Percentiles rank a stretch among this genome's conserved stretches.
These are phyloP conservation scores for Boletus sp. DNA, from an alignment of 768 basidiomycete species.

Conservation along the genomic window DNA sequence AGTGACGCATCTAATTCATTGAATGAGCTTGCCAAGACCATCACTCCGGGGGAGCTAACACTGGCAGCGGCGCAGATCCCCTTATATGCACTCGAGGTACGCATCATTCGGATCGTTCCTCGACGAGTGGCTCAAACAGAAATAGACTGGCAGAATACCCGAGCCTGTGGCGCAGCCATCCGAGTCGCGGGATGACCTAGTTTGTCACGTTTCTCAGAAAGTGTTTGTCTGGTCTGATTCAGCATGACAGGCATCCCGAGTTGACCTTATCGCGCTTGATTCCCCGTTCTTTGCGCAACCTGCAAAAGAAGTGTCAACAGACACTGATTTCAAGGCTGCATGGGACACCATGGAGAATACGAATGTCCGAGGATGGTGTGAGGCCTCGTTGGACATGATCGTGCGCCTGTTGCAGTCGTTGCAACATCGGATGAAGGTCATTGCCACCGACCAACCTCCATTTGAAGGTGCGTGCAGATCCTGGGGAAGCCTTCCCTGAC, in stretches of 20 bases:
- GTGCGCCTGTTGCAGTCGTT: slow-evolving; percentile 53
- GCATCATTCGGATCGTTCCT: not conserved
- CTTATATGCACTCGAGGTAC: slow-evolving; percentile 19
- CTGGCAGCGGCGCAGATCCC: slow-evolving; percentile 23
- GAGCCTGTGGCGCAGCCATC: not conserved
- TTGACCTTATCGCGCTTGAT: slow-evolving; percentile 74
- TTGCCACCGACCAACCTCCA: slow-evolving; percentile 53
- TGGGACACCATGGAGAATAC: slow-evolving; percentile 55
- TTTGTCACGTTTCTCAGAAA: slow-evolving; percentile 10
- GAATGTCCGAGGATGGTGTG: slow-evolving; percentile 68
- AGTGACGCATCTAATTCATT: slow-evolving; percentile 24
- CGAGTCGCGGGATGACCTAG: slow-evolving; percentile 21
- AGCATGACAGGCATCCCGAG: slow-evolving; percentile 31
- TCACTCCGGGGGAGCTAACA: slow-evolving; percentile 34
- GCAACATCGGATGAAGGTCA: slow-evolving; percentile 46
- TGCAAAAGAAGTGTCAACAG: slow-evolving; percentile 12
- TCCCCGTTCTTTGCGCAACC: slow-evolving; percentile 62
- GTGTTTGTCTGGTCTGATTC: slow-evolving; percentile 11
- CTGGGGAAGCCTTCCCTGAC: not conserved
- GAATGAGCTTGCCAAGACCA: slow-evolving; percentile 24
- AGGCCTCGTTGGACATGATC: slow-evolving; percentile 50
- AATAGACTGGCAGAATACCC: slow-evolving; percentile 9
- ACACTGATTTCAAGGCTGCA: slow-evolving; percentile 47
- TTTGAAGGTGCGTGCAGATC: slow-evolving; percentile 50
- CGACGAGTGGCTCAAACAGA: slow-evolving; percentile 3